Conservation (phyloP, 768 basidiomycete genomes). For the Fomitopsis serialis region DNA sequence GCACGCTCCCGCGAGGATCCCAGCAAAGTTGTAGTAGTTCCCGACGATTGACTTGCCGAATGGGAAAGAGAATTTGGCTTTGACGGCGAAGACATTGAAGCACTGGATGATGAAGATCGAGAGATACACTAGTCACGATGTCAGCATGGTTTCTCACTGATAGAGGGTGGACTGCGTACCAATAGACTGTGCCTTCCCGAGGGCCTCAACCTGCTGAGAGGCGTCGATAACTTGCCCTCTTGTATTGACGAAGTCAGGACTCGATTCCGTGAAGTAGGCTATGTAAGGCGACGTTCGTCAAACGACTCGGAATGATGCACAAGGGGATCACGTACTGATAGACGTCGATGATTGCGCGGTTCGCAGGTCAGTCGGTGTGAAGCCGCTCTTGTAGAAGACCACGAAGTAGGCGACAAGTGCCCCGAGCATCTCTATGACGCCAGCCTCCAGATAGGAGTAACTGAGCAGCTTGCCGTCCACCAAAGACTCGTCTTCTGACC, state of each 20-base stretch:
- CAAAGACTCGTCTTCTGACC: conserved; percentile 49
- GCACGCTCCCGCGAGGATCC: conserved; percentile 55
- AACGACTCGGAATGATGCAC: not conserved
- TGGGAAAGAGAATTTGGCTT: conserved; percentile 58
- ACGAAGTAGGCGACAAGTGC: conserved; percentile 63
- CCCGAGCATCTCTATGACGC: conserved; percentile 52
- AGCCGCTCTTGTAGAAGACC: conserved; percentile 58
- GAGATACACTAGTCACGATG: conserved; percentile 40
- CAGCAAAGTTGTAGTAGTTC: conserved; percentile 62
- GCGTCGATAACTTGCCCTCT: conserved; percentile 43
- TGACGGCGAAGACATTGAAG: conserved; percentile 69
- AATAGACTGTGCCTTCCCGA: conserved; percentile 59
- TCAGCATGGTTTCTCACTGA: not conserved
- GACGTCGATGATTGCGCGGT: conserved; percentile 35
- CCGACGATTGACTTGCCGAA: conserved; percentile 51
- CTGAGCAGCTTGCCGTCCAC: conserved; percentile 59
- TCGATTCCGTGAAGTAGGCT: conserved; percentile 44
- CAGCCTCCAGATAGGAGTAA: conserved; percentile 64
- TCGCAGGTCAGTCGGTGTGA: conserved; percentile 51
- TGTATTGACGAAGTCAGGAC: conserved; percentile 51
- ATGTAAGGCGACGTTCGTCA: not conserved
- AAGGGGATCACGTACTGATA: not conserved
- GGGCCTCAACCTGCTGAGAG: conserved; percentile 47
- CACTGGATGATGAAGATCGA: conserved; percentile 65
- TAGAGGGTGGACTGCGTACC: conserved; percentile 24